phyloP scores from a whole-genome alignment of 2,329 filamentous ascomycete species.

The Ophiocordyceps robertsii region DNA sequence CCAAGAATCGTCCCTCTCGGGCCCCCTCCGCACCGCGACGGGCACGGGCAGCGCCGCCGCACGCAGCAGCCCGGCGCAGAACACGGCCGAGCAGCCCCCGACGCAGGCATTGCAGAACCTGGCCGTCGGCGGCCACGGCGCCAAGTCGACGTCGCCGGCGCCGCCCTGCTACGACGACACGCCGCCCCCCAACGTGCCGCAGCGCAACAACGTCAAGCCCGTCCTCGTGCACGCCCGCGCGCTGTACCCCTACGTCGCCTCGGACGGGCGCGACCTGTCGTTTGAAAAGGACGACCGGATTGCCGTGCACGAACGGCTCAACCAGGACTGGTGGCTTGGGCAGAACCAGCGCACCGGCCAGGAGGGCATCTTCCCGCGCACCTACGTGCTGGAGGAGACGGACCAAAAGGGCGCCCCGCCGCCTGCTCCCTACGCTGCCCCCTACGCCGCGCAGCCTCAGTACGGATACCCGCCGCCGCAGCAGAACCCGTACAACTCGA shows the following conservation, averaged over 20 bases:
- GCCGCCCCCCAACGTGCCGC: slow-evolving; percentile 26
- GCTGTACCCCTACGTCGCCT: slow-evolving; percentile 68
- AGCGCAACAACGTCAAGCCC: slow-evolving; percentile 31
- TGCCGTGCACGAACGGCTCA: slow-evolving; percentile 82
- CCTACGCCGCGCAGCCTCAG: slow-evolving; percentile 19
- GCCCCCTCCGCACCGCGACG: slow-evolving; percentile 28
- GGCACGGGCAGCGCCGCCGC: slow-evolving; percentile 17
- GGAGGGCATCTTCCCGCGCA: slow-evolving; percentile 91
- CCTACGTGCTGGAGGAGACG: slow-evolving; percentile 67
- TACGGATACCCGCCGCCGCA: slow-evolving; percentile 31
- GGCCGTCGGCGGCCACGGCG: slow-evolving; percentile 9
- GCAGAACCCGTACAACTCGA: slow-evolving; percentile 51
- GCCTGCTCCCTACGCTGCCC: slow-evolving; percentile 2
- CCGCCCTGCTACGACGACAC: slow-evolving; percentile 41
- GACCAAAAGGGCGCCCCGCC: slow-evolving; percentile 24
- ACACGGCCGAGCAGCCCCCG: slow-evolving; percentile 14
- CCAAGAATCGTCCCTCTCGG: slow-evolving; percentile 47
- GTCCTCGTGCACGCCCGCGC: slow-evolving; percentile 64
- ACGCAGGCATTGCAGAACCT: slow-evolving; percentile 29
- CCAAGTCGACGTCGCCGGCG: slow-evolving; percentile 19
- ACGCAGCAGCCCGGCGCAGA: slow-evolving; percentile 17
- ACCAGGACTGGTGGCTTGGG: slow-evolving; percentile 94
- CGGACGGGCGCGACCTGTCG: slow-evolving; percentile 69
- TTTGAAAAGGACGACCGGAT: slow-evolving; percentile 72
- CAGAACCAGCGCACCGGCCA: slow-evolving; percentile 67